phyloP scores from a whole-genome alignment of 2,329 filamentous ascomycete genomes.

The Diplodia sapinea region DNA sequence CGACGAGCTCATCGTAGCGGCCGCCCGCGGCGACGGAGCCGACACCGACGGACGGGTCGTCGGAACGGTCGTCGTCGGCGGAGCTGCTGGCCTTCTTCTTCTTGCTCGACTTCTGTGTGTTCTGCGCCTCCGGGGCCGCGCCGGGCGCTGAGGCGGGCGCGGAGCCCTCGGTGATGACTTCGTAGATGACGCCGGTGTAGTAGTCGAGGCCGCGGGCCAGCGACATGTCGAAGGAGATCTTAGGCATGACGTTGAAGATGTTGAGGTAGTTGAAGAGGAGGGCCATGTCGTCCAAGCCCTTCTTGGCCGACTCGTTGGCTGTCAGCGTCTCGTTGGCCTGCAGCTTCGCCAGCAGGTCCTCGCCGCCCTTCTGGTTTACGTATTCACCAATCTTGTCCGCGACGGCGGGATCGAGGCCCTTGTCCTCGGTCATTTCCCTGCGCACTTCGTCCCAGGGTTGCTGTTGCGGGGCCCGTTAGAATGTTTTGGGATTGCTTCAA shows the following conservation, averaged over 20 bases:
- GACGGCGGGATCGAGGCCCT: slow-evolving; percentile 75
- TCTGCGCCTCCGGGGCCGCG: slow-evolving; percentile 48
- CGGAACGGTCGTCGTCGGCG: slow-evolving; percentile 70
- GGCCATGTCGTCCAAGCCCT: slow-evolving; percentile 80
- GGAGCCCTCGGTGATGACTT: slow-evolving; percentile 83
- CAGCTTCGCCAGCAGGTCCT: slow-evolving; percentile 74
- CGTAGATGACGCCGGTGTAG: slow-evolving; percentile 89
- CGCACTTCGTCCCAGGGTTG: slow-evolving; percentile 84
- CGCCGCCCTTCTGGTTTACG: slow-evolving; percentile 76
- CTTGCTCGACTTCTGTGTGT: slow-evolving; percentile 53
- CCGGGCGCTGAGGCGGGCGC: slow-evolving; percentile 55
- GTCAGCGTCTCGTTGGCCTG: slow-evolving; percentile 70
- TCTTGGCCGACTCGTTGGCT: slow-evolving; percentile 75
- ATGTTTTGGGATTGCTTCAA: neutral
- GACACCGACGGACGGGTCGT: slow-evolving; percentile 81
- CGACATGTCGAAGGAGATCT: slow-evolving; percentile 86
- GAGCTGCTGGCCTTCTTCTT: slow-evolving; percentile 51
- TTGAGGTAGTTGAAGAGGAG: slow-evolving; percentile 83
- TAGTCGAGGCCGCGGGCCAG: slow-evolving; percentile 91
- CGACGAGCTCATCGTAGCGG: slow-evolving; percentile 89
- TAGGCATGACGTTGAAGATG: slow-evolving; percentile 72
- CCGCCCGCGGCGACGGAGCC: slow-evolving; percentile 89
- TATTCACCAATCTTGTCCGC: slow-evolving; percentile 89
- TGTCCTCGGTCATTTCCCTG: slow-evolving; percentile 92
- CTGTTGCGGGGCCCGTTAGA: slow-evolving; percentile 38